Conservation (phyloP, 768 basidiomycete species). For the Auricularia sp. region DNA sequence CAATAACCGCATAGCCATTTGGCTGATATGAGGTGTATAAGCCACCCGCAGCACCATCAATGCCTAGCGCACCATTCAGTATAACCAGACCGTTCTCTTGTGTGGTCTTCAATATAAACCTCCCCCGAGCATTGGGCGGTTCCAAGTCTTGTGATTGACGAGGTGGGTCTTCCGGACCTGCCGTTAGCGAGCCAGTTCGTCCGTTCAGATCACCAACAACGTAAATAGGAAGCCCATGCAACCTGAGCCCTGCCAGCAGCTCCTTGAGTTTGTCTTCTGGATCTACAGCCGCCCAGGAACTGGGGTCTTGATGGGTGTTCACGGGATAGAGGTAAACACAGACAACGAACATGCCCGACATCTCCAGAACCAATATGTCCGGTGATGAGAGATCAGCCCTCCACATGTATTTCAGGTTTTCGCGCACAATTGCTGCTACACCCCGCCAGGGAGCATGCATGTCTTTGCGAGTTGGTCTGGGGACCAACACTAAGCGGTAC, state of each 20-base stretch:
- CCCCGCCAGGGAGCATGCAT: neutral
- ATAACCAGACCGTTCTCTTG: too few relatives aligned
- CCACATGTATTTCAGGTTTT: neutral
- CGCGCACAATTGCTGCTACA: neutral
- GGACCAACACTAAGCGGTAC: neutral
- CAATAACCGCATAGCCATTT: too few relatives aligned
- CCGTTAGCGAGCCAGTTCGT: constrained; percentile 21
- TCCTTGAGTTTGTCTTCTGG: constrained; percentile 18
- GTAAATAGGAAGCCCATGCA: constrained; percentile 15
- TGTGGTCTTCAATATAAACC: too few relatives aligned
- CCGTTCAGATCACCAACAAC: constrained; percentile 11
- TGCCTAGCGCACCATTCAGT: too few relatives aligned
- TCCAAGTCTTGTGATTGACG: neutral
- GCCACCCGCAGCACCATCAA: too few relatives aligned
- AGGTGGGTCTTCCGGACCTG: neutral
- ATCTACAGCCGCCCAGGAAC: constrained; percentile 8
- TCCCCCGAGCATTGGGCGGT: too few relatives aligned
- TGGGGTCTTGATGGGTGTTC: neutral
- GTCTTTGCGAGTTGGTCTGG: neutral
- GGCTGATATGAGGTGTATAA: too few relatives aligned
- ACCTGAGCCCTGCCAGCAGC: constrained; percentile 17
- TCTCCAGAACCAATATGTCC: neutral
- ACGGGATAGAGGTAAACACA: neutral
- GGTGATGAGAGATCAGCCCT: neutral
- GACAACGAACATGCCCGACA: neutral